These are phyloP conservation scores for Glycyrrhiza uralensis DNA, from an alignment of 306 rosid genomes.

Conservation along the genomic window DNA sequence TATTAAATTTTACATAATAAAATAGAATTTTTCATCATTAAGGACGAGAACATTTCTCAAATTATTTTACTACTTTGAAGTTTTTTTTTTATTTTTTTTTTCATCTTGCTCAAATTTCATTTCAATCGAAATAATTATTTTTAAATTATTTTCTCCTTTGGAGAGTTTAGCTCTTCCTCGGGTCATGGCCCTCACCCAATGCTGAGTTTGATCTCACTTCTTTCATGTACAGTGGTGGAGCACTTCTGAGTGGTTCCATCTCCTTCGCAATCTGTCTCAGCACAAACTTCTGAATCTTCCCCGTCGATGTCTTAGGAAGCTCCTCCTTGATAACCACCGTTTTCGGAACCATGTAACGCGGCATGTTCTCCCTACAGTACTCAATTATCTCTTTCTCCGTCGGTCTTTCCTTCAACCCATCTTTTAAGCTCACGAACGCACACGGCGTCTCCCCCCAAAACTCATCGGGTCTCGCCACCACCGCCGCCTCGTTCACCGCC, in stretches of 20 bases:
- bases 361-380: conserved; percentile 49
- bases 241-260: conserved; percentile 34
- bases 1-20: too few relatives aligned
- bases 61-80: too few relatives aligned
- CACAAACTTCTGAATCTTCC: conserved; percentile 60
- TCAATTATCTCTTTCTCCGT: conserved; percentile 54
- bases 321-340: conserved; percentile 59
- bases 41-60: too few relatives aligned
- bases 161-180: too few relatives aligned
- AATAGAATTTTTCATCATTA: too few relatives aligned
- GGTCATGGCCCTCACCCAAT: too few relatives aligned
- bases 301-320: conserved; percentile 64
- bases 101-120: too few relatives aligned
- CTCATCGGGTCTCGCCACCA: conserved; percentile 67
- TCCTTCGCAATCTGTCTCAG: conserved; percentile 49
- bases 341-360: conserved; percentile 62
- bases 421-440: conserved; percentile 62
- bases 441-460: conserved; percentile 85
- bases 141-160: too few relatives aligned
- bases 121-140: too few relatives aligned
- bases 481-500: conserved; percentile 67
- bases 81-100: too few relatives aligned
- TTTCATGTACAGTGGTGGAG: too few relatives aligned
- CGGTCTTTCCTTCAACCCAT: conserved; percentile 25
- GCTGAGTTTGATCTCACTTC: too few relatives aligned